These are phyloP conservation scores for Eucalyptus marginata DNA, from an alignment of 345 rosid genomes.

Conservation along the genomic window DNA sequence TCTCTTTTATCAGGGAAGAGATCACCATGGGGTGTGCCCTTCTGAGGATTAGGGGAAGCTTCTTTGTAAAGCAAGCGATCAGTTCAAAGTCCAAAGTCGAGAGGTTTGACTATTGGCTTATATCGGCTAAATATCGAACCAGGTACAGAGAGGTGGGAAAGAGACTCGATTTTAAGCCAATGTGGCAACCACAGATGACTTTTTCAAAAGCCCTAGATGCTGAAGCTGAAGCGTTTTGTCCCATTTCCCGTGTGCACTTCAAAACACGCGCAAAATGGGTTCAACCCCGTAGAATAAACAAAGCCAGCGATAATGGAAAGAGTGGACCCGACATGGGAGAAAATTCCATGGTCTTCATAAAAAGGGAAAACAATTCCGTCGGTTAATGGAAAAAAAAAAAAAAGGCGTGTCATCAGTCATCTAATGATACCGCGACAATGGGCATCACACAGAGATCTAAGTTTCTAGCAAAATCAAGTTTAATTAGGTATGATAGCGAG, in stretches of 20 bases:
- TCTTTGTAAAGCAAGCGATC: not conserved
- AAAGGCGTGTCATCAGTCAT: not conserved
- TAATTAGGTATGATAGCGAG: not conserved
- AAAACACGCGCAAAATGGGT: no score
- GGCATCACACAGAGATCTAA: not conserved
- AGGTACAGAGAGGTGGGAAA: not conserved
- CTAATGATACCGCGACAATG: not conserved
- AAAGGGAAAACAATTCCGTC: no score
- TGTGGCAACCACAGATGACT: no score
- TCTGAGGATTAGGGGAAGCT: not conserved
- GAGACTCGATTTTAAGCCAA: not conserved
- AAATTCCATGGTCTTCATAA: no score
- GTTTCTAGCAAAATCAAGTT: not conserved
- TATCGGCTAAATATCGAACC: no score
- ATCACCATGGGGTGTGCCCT: not conserved
- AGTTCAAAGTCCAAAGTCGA: not conserved
- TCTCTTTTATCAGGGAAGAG: not conserved
- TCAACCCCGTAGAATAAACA: not conserved
- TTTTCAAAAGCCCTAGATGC: no score
- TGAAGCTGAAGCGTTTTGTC: no score
- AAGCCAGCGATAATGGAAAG: rapidly evolving
- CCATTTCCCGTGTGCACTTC: no score
- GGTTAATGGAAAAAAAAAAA: no score
- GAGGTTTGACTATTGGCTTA: not conserved
- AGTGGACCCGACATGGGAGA: not conserved